phyloP scores from a whole-genome alignment of 768 basidiomycete genomes.

The Mycena haematopus region DNA sequence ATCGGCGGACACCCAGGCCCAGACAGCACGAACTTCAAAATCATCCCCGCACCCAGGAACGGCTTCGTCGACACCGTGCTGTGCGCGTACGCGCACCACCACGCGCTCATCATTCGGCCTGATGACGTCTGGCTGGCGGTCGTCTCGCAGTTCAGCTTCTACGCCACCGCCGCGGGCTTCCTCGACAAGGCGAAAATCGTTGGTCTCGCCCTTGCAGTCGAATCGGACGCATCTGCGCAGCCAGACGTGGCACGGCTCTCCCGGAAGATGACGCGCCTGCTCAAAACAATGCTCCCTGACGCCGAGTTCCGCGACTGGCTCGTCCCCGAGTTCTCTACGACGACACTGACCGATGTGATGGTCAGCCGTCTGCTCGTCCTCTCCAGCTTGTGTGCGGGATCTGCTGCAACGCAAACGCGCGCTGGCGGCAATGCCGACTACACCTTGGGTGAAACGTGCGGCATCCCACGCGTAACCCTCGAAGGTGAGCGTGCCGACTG shows the following conservation, averaged over 20 bases:
- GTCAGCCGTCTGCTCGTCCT: constrained; percentile 20
- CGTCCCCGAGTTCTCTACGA: constrained; percentile 20
- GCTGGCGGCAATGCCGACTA: constrained; percentile 5
- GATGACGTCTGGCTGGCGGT: constrained; percentile 24
- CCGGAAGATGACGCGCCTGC: constrained; percentile 9
- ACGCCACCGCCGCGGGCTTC: constrained; percentile 16
- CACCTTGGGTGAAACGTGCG: constrained; percentile 11
- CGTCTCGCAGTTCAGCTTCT: constrained; percentile 25
- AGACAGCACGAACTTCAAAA: constrained; percentile 21
- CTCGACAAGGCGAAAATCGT: constrained; percentile 11
- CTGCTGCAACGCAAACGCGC: constrained; percentile 9
- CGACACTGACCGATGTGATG: constrained; percentile 13
- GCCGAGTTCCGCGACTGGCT: constrained; percentile 22
- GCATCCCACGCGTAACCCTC: constrained; percentile 21
- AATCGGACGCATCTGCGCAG: constrained; percentile 15
- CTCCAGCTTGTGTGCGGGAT: constrained; percentile 6
- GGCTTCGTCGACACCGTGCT: constrained; percentile 25
- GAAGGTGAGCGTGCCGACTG: constrained; percentile 22
- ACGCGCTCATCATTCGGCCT: constrained; percentile 23
- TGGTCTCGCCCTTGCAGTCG: constrained; percentile 12
- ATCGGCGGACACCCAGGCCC: constrained; percentile 20
- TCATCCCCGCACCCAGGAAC: constrained; percentile 12
- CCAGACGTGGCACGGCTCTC: constrained; percentile 16
- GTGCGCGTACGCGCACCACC: constrained; percentile 21
- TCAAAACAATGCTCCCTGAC: constrained; percentile 17